Conservation (phyloP, 129 eudicot genomes). For the Tanacetum coccineum region DNA sequence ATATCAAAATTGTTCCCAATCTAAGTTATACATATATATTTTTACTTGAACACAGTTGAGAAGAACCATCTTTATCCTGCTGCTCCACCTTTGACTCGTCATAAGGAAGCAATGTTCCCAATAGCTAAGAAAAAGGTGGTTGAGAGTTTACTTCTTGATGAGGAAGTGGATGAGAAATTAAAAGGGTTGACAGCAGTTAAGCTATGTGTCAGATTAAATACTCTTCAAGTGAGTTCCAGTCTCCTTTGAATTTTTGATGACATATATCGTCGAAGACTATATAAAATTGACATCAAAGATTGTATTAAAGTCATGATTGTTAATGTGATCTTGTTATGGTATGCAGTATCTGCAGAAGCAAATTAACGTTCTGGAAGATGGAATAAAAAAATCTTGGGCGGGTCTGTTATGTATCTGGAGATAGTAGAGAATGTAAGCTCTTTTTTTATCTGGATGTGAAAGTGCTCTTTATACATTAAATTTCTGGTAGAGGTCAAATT, state of each 20-base stretch:
- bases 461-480: neutral
- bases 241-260: conserved; percentile 15
- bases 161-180: conserved; percentile 48
- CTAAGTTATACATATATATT: conserved; percentile 15
- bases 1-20: conserved; percentile 6
- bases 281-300: no score
- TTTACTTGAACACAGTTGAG: conserved; percentile 56
- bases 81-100: conserved; percentile 86
- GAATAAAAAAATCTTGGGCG: conserved; percentile 85
- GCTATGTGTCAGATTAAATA: conserved; percentile 85
- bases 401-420: conserved; percentile 30
- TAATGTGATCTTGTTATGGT: conserved; percentile 20
- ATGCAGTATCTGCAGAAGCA: conserved; percentile 89
- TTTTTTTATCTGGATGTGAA: conserved; percentile 21
- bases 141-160: conserved; percentile 59
- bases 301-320: neutral
- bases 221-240: conserved; percentile 71
- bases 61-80: conserved; percentile 77
- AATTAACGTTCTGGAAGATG: conserved; percentile 66
- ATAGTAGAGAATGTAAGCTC: conserved; percentile 45
- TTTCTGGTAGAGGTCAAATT: neutral
- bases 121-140: conserved; percentile 64
- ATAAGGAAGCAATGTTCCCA: conserved; percentile 73
- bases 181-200: conserved; percentile 57
- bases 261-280: neutral